A percentile compares a stretch with the other conserved stretches of the same genome.
These are phyloP conservation scores for Suhomyces terraborum DNA, from an alignment of 1,139 yeast species.

Conservation along the genomic window DNA sequence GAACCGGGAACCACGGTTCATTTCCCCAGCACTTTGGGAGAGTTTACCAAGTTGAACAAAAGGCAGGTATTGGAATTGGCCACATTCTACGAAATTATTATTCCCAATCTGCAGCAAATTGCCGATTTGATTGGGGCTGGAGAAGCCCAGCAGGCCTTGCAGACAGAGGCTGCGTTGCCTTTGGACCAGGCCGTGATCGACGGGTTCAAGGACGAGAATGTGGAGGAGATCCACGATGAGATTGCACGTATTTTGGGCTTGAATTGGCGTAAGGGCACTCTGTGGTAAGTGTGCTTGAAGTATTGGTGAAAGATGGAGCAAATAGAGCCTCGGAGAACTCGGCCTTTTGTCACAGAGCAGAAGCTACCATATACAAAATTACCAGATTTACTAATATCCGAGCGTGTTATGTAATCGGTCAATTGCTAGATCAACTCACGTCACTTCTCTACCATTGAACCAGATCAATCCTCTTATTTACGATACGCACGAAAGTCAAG, in stretches of 20 bases:
- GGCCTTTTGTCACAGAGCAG: no score
- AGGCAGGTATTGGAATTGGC: constrained; percentile 54
- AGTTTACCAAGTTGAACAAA: constrained; percentile 50
- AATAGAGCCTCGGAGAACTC: no score
- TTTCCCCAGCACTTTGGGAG: constrained; percentile 63
- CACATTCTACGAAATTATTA: constrained; percentile 68
- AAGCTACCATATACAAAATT: no score
- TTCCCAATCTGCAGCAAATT: constrained; percentile 51
- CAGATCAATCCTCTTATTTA: no score
- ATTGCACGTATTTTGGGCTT: constrained; percentile 73
- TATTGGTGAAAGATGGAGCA: no score
- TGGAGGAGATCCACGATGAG: constrained; percentile 58
- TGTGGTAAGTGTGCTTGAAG: no score
- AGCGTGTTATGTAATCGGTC: no score
- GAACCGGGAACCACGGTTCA: constrained; percentile 47
- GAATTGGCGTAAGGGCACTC: constrained; percentile 49
- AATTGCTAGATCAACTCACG: no score
- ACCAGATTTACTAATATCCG: no score
- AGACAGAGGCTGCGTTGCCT: constrained; percentile 8
- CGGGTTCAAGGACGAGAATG: constrained; percentile 29
- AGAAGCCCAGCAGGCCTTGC: constrained; percentile 34
- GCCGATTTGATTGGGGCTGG: constrained; percentile 34
- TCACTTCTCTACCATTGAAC: no score
- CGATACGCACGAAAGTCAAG: no score
- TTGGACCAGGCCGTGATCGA: constrained; percentile 41